Conservation (phyloP, 2,329 filamentous ascomycete genomes). For the Verruconis gallopava region DNA sequence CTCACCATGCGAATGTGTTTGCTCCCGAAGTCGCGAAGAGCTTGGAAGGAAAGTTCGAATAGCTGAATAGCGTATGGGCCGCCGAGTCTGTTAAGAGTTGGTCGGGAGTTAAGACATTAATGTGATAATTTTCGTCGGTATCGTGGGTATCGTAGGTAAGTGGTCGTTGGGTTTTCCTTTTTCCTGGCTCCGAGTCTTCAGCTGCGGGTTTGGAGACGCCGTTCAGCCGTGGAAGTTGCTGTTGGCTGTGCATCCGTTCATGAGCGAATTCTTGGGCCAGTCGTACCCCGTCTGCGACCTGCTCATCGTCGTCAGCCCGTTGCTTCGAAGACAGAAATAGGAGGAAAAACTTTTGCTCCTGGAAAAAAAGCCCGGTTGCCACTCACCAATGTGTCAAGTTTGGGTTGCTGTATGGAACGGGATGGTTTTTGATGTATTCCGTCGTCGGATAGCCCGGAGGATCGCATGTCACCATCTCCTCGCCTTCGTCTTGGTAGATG, state of each 20-base stretch:
- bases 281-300: slow-evolving; percentile 38
- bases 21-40: too few species aligned
- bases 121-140: too few species aligned
- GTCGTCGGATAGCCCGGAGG: slow-evolving; percentile 55
- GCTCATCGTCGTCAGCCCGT: slow-evolving; percentile 1
- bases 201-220: too few species aligned
- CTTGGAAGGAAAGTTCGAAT: too few species aligned
- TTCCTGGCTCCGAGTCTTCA: too few species aligned
- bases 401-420: slow-evolving; percentile 46
- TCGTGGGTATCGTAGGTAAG: too few species aligned
- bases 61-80: too few species aligned
- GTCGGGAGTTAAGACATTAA: too few species aligned
- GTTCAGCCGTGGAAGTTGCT: slow-evolving; percentile 4
- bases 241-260: slow-evolving; percentile 37
- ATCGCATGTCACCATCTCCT: slow-evolving; percentile 51
- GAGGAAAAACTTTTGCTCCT: slow-evolving; percentile 10
- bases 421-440: slow-evolving; percentile 50
- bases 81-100: too few species aligned
- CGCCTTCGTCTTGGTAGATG: slow-evolving; percentile 52
- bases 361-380: neutral
- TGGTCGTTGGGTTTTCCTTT: too few species aligned
- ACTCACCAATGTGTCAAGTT: slow-evolving; percentile 52
- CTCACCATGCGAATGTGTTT: too few species aligned
- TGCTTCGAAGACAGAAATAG: slow-evolving; percentile 9
- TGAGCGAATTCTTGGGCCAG: slow-evolving; percentile 50